These are phyloP conservation scores for Penicillium paneum DNA, from an alignment of 2,329 filamentous ascomycete species.

Conservation along the genomic window DNA sequence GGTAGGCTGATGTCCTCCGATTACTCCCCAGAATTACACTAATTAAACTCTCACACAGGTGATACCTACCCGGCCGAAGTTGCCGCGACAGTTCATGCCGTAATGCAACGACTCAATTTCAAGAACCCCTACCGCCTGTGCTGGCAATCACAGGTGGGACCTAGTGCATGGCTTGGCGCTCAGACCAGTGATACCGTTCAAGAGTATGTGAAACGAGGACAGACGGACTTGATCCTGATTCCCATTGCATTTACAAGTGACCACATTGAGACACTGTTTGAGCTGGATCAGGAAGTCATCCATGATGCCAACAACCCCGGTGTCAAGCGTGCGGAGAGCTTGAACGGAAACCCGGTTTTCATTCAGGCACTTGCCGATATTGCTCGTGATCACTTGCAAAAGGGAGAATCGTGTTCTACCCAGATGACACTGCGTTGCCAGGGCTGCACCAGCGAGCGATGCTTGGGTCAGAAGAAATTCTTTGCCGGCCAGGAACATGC, in stretches of 20 bases:
- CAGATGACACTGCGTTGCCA: conserved; percentile 93
- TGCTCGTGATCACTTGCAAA: conserved; percentile 73
- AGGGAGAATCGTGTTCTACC: conserved; percentile 66
- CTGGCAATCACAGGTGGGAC: conserved; percentile 98
- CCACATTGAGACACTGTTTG: conserved; percentile 95
- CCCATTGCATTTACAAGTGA: conserved; percentile 99
- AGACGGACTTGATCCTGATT: conserved; percentile 85
- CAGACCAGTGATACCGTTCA: conserved; percentile 88
- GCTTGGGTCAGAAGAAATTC: conserved; percentile 68
- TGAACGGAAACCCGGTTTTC: conserved; percentile 89
- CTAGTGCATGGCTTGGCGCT: conserved; percentile 89
- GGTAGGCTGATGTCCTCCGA: conserved; percentile 46
- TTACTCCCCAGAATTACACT: not conserved
- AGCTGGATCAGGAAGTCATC: conserved; percentile 92
- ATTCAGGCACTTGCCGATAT: conserved; percentile 86
- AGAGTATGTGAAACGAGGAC: conserved; percentile 83
- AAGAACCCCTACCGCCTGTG: conserved; percentile 89
- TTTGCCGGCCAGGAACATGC: conserved; percentile 49
- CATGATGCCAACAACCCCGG: conserved; percentile 72
- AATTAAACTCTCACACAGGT: conserved; percentile 47
- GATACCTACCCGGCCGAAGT: conserved; percentile 96
- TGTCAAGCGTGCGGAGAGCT: conserved; percentile 83
- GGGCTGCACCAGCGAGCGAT: conserved; percentile 85
- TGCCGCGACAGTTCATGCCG: conserved; percentile 89
- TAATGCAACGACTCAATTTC: conserved; percentile 88